phyloP scores from a whole-genome alignment of 2,329 filamentous ascomycete genomes.

The Xylaria sp. region DNA sequence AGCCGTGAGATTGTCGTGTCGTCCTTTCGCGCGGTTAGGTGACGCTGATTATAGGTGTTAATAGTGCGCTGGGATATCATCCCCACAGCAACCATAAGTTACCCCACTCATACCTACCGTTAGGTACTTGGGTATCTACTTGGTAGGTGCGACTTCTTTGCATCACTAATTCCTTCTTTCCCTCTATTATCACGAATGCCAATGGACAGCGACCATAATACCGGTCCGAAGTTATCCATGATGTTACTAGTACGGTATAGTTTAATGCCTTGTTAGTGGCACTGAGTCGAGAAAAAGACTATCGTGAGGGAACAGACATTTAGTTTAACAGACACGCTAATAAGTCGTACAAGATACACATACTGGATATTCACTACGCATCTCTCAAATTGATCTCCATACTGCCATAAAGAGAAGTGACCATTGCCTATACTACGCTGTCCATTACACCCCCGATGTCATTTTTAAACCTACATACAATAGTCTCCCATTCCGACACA shows the following conservation, averaged over 20 bases:
- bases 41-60: background rate
- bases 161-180: background rate
- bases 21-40: background rate
- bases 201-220: background rate
- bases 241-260: too few species aligned
- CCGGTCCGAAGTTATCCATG: too few species aligned
- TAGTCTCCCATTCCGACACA: background rate
- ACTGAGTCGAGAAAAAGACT: too few species aligned
- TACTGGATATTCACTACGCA: background rate
- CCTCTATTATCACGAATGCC: background rate
- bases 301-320: too few species aligned
- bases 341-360: background rate
- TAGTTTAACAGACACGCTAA: too few species aligned
- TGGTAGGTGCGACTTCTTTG: too few species aligned
- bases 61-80: conserved; percentile 11
- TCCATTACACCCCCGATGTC: background rate
- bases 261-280: too few species aligned
- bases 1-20: background rate
- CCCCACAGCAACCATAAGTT: conserved; percentile 31
- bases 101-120: conserved; percentile 21
- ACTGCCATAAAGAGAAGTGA: background rate
- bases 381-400: background rate
- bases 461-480: background rate
- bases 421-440: conserved; percentile 1
- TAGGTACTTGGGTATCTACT: too few species aligned